These are phyloP conservation scores for Boechera retrofracta DNA, from an alignment of 345 rosid species.

Conservation along the genomic window DNA sequence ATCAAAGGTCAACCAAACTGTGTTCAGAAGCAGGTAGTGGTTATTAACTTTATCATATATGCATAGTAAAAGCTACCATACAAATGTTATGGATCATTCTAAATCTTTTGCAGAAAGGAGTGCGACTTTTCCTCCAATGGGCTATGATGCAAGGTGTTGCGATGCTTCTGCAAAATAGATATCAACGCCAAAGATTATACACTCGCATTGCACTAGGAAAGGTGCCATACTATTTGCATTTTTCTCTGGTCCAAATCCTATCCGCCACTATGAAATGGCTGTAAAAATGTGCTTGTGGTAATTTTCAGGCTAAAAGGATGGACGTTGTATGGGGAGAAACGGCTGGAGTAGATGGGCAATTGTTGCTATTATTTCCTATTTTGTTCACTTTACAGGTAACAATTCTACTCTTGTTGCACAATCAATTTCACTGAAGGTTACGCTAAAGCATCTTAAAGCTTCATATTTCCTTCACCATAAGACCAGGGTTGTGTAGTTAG, in stretches of 20 bases:
- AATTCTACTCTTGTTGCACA: constrained; percentile 6
- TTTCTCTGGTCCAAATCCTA: neutral
- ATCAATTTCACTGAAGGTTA: neutral
- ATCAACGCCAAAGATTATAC: constrained; percentile 97
- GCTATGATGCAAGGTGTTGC: constrained; percentile 99
- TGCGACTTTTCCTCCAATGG: constrained; percentile 96
- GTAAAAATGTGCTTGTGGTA: constrained; percentile 15
- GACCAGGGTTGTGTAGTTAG: constrained; percentile 8
- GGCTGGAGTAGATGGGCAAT: constrained; percentile 93
- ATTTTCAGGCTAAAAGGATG: constrained; percentile 93
- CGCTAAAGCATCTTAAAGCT: neutral
- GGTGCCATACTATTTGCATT: constrained; percentile 49
- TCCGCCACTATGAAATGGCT: neutral
- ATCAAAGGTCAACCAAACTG: constrained; percentile 97
- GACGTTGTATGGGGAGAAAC: constrained; percentile 99
- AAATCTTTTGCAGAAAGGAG: constrained; percentile 77
- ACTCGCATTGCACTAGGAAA: constrained; percentile 98
- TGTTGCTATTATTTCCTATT: constrained; percentile 89
- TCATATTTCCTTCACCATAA: constrained; percentile 2
- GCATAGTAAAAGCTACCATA: constrained; percentile 20
- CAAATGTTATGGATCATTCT: constrained; percentile 4
- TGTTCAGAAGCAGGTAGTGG: constrained; percentile 84
- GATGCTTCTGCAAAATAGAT: constrained; percentile 97
- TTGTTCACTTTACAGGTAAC: constrained; percentile 92
- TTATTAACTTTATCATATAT: constrained; percentile 34